These are phyloP conservation scores for Allodekkera sacchari DNA, from an alignment of 805 yeast species.

Conservation along the genomic window DNA sequence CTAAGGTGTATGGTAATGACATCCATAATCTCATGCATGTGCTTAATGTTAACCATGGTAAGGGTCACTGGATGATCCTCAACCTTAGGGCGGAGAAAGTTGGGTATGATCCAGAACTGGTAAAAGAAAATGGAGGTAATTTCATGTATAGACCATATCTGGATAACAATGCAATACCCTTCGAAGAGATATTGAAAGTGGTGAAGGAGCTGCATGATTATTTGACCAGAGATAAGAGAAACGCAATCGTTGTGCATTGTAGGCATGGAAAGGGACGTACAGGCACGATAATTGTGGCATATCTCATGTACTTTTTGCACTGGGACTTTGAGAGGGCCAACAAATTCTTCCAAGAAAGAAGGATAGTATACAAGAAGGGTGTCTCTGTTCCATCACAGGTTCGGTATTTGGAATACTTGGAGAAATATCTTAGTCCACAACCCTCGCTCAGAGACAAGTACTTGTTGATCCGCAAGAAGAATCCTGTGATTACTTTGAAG, in stretches of 20 bases:
- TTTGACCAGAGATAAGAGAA: constrained; percentile 27
- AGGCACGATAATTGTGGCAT: constrained; percentile 68
- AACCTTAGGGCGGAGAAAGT: constrained; percentile 57
- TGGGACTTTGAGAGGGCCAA: constrained; percentile 39
- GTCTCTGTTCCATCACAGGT: constrained; percentile 65
- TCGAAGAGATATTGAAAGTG: constrained; percentile 37
- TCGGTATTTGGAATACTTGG: constrained; percentile 53
- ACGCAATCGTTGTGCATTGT: constrained; percentile 67
- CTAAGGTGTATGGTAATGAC: constrained; percentile 43
- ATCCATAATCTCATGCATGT: constrained; percentile 41
- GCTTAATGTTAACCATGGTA: constrained; percentile 38
- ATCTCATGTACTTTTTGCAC: constrained; percentile 42
- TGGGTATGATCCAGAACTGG: constrained; percentile 23
- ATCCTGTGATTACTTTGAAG: constrained; percentile 3
- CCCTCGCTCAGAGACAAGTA: constrained; percentile 1
- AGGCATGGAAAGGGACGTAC: constrained; percentile 90
- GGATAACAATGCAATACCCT: constrained; percentile 74
- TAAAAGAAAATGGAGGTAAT: constrained; percentile 28
- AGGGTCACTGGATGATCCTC: constrained; percentile 59
- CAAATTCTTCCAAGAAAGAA: constrained; percentile 39
- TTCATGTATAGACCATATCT: constrained; percentile 49
- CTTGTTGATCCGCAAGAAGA: constrained; percentile 4
- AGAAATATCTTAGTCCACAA: constrained; percentile 6
- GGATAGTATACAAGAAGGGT: constrained; percentile 55
- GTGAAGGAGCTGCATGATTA: constrained; percentile 38